Base-by-base conservation (phyloP, 2,329 filamentous ascomycete species). In the Colletotrichum spaethianum region DNA sequence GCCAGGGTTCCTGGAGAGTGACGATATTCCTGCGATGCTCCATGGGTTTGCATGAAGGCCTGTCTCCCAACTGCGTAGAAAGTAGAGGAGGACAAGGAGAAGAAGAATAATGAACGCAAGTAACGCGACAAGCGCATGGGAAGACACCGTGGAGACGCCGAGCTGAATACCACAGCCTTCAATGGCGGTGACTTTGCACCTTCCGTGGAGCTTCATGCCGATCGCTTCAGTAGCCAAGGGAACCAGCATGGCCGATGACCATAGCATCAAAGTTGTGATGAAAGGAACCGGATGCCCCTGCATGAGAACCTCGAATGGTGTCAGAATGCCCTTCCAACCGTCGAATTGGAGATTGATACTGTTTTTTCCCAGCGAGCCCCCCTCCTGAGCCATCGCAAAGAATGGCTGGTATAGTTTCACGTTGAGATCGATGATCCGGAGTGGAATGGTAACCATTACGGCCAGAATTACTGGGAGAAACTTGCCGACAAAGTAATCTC, bases 331-430 rank as follows among this genome's bases (percentile, higher is more conserved):
- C 59, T 78, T 77, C 61, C 82, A 73, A 0, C 84, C 83, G 11
- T 78, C 78, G 46, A 85, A 86, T 63, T 83, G 79, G 6, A 86
- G 78, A 12, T 80, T 83, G 23, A 87, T 75, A 0, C 85, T 86
- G 40, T 86, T 80, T 0, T 76, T 74, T 0, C 85, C 86, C 0
- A 75, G 62, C 0, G 82, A 83, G 6, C 85, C 86, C 0, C 77
- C 75, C 0, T 77, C 73, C 11, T 75, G 77, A 7, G 82, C 77
- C 2, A 89, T 76, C 1, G 82, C 80, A 62, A 83, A 82, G 74
- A 86, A 86, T 1, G 85, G 85, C 68, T 84, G 83, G 52, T 83
- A 84, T 14, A 83, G 78, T 63, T 83, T 83, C 0, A 79, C 82
- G 66, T 82, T 81, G 62, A 80, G 77, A 70, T 84, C 82, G 64